phyloP scores from a whole-genome alignment of 306 rosid species.

The Vigna unguiculata region DNA sequence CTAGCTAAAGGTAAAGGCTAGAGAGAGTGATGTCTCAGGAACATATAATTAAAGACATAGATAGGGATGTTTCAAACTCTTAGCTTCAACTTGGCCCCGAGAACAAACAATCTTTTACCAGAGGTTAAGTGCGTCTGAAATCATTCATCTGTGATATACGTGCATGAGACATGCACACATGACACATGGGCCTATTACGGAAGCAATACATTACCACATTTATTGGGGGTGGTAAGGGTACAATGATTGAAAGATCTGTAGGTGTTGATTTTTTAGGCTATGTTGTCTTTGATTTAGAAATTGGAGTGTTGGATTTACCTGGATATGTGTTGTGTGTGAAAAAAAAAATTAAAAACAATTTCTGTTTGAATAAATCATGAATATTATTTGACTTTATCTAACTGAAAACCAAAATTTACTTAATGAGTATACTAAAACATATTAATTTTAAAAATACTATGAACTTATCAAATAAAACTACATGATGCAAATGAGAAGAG shows the following conservation, averaged over 20 bases:
- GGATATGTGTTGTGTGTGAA: no score
- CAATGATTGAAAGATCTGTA: background rate
- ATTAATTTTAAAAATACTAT: no score
- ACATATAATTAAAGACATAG: constrained; percentile 33
- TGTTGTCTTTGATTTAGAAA: no score
- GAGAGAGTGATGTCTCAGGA: constrained; percentile 39
- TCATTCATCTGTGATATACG: constrained; percentile 33
- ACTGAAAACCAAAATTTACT: no score
- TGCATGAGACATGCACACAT: constrained; percentile 57
- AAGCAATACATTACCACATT: constrained; percentile 6
- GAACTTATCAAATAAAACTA: background rate
- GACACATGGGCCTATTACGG: constrained; percentile 38
- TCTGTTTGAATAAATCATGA: no score
- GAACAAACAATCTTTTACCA: constrained; percentile 12
- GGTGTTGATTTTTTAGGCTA: background rate
- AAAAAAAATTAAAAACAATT: no score
- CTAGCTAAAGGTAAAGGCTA: constrained; percentile 21
- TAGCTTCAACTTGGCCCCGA: constrained; percentile 32
- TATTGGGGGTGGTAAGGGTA: background rate
- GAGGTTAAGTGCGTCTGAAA: constrained; percentile 18
- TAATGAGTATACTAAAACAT: no score
- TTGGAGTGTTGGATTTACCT: no score
- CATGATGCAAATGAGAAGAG: background rate
- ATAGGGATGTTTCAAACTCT: constrained; percentile 30
- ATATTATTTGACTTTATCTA: no score